Conservation (phyloP, 2,329 filamentous ascomycete species). For the Septoria petroselini region DNA sequence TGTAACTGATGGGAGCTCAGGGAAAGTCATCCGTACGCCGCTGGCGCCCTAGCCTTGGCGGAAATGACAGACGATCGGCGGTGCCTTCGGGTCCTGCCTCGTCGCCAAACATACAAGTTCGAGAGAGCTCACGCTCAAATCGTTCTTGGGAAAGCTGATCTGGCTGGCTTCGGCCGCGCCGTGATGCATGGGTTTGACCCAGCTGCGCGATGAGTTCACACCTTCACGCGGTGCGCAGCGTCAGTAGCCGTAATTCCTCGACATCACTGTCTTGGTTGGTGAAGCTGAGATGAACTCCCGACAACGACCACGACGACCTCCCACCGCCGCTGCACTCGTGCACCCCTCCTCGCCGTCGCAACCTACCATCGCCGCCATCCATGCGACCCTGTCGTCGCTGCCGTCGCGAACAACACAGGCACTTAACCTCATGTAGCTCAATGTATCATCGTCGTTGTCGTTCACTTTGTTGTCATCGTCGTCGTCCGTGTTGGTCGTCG, state of each 20-base stretch:
- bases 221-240: slow-evolving; percentile 7
- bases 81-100: not conserved
- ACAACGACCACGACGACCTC: no score
- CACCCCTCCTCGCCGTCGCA: no score
- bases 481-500: no score
- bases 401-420: no score
- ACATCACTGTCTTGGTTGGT: not conserved
- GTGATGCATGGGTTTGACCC: not conserved
- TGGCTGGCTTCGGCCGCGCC: slow-evolving; percentile 6
- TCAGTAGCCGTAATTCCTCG: not conserved
- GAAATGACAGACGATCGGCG: not conserved
- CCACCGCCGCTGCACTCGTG: no score
- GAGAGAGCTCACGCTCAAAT: slow-evolving; percentile 9
- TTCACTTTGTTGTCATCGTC: no score
- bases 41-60: not conserved
- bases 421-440: no score
- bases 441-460: no score
- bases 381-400: no score
- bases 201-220: slow-evolving; percentile 5
- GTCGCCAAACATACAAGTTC: not conserved
- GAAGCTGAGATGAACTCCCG: slow-evolving; percentile 5
- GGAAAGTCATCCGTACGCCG: slow-evolving; percentile 1
- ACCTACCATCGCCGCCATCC: no score
- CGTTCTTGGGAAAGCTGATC: not conserved
- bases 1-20: not conserved